Evolutionary conservation across 2,329 filamentous ascomycete species (phyloP), one percentile per base, ranked within the genome.

Genomic region (Fusarium fracticaudum): DNA sequence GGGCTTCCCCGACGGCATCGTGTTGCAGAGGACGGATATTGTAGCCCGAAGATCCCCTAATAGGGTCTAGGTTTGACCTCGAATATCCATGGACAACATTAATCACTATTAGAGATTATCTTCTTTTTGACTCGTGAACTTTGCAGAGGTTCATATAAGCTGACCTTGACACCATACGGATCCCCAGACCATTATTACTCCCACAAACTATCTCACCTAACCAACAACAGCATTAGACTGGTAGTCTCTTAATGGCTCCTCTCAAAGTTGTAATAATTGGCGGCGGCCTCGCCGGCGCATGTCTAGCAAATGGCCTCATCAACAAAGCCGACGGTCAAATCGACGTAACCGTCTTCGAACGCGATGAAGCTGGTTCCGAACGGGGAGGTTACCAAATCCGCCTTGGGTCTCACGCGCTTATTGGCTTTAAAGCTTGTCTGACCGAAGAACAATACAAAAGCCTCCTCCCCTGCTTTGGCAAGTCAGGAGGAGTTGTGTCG

Each of bases 191-290:
- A 17, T 43, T 17, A 14, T 43, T 10, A 8, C 7, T 6, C 22
- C 14, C 33, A 35, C 14, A 15, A 8, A 35, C 14, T 35, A 1
- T 15, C 33, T 35, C 33, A 35, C 33, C 15, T 2, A 6, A 8
- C 33, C 14, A 35, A 35, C 33, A 35, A 1, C 0, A 35, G 14
- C 33, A 35, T 0, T 0, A 35, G 14, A 15, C 33, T 1, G 33
- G 3, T 35, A 35, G 14, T 35, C 3, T 3, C 33, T 8, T 1
- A 20, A 64, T 64, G 57, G 37, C 20, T 0, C 11, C 62, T 5
- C 24, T 62, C 2, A 62, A 44, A 31, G n/a, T 64, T 1, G n/a
- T 22, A 1, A 44, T 64, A 1, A 11, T 64, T 14, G 57, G 62
- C 4, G 44, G 62, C 1, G 44, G 62, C 3, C 57, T 64, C 2